phyloP scores from a whole-genome alignment of 768 basidiomycete species.

The Mycena olivaceomarginata region DNA sequence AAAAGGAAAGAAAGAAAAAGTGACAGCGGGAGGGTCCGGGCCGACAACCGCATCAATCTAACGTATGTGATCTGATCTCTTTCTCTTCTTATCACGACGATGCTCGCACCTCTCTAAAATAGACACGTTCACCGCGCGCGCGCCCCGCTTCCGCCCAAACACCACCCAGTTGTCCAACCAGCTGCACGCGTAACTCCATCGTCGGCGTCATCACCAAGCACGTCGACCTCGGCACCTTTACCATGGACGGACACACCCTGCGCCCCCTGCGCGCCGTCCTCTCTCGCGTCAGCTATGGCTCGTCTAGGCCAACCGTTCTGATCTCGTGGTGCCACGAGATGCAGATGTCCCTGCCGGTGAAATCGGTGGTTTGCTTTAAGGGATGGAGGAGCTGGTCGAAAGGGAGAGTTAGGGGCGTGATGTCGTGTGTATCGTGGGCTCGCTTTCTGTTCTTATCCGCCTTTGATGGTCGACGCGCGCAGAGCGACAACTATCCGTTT shows the following conservation, averaged over 20 bases:
- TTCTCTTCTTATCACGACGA: conserved; percentile 62
- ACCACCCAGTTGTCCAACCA: conserved; percentile 92
- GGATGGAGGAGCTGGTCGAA: conserved; percentile 93
- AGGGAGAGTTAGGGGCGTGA: conserved; percentile 83
- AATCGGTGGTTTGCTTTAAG: conserved; percentile 96
- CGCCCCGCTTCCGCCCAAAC: conserved; percentile 86
- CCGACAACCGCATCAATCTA: too few relatives aligned
- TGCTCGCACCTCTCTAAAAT: conserved; percentile 65
- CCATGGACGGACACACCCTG: conserved; percentile 77
- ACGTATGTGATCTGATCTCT: conserved; percentile 1
- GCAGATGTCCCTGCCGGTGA: conserved; percentile 87
- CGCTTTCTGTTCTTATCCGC: conserved; percentile 28
- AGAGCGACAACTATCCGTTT: neutral
- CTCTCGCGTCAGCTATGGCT: conserved; percentile 87
- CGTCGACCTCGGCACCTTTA: conserved; percentile 69
- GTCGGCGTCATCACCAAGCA: conserved; percentile 87
- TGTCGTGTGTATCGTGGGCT: conserved; percentile 90
- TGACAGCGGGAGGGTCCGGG: too few relatives aligned
- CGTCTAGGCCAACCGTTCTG: conserved; percentile 93
- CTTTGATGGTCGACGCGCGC: too few relatives aligned
- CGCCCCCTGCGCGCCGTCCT: conserved; percentile 90
- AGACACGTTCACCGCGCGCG: conserved; percentile 83
- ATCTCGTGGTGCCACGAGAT: conserved; percentile 88
- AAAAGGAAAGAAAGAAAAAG: too few relatives aligned
- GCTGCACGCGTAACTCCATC: conserved; percentile 83